Base-by-base conservation (phyloP, 1,284 basidiomycete species). In the Trichosporon sp. region DNA sequence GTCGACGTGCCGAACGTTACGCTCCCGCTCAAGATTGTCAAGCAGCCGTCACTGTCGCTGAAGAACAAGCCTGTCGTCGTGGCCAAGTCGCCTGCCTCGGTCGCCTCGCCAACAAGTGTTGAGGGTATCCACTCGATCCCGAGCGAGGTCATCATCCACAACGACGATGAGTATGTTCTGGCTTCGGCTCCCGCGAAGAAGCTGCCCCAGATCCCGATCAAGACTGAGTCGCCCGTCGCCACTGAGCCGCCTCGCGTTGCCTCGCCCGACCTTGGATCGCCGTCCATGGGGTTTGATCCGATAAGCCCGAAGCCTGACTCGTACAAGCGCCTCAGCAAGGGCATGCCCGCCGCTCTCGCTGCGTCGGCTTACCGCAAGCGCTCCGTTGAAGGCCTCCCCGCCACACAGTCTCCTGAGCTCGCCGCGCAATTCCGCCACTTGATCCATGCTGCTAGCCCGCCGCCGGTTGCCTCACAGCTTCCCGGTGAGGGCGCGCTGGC, bases 1-100 rank as follows among this genome's bases (percentile, higher is more conserved):
- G 59, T 63, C 6, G 59, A 63, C 2, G 59, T 63, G 10, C 59
- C 59, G 4, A 35, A 63, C 6, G 59, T 63, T 5, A 63, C 59
- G 4, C 31, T n/a, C 14, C 59, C 59, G 59, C 59, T 63, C 35
- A 35, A 35, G 59, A 63, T 63, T 12, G 32, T 35, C 14, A 63
- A 63, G 59, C 59, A 63, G 59, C 31, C 59, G 14, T 63, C 59
- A 2, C 59, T 63, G 31, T 35, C 59, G 59, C n/a, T 35, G 59
- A 63, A 63, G 59, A 16, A 16, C 31, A 35, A 35, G 59, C 59
- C 59, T 1, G 16, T 63, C 14, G 31, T 63, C 32, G 37, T 63
- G 59, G 59, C 59, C 32, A 63, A 35, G 59, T 63, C 59, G 1
- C 59, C 59, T 14, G 31, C 59, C 5, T 10, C 19, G 2, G 59